These are phyloP conservation scores for Cryphonectria carpinicola DNA, from an alignment of 2,329 filamentous ascomycete species.

Conservation along the genomic window DNA sequence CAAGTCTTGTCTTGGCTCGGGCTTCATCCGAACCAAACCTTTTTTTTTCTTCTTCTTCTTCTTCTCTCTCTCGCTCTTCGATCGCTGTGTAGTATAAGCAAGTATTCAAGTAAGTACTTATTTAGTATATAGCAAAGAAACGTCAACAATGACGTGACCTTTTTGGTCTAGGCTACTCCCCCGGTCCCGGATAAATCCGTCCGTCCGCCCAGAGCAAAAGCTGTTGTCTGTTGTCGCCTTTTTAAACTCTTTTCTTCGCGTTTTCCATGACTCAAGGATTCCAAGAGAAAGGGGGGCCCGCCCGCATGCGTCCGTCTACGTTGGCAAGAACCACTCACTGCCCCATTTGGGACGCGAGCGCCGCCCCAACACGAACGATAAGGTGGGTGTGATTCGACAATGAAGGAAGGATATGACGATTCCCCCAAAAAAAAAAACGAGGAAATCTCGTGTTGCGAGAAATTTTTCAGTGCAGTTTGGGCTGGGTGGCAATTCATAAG, in stretches of 20 bases:
- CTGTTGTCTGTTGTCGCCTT: not conserved
- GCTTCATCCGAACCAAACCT: not conserved
- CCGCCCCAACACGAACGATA: not conserved
- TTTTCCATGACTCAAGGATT: not conserved
- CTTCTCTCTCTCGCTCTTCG: not conserved
- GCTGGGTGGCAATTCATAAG: not conserved
- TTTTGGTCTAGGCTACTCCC: not conserved
- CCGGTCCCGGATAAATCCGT: not conserved
- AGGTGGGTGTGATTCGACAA: not conserved
- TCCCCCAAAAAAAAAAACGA: too few species aligned
- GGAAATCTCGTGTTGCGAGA: not conserved
- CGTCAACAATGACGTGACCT: not conserved
- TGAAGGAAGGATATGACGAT: not conserved
- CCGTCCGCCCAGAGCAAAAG: not conserved
- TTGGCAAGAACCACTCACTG: not conserved
- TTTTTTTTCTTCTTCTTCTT: not conserved
- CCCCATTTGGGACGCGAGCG: not conserved
- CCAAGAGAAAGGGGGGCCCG: not conserved
- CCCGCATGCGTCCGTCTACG: conserved; percentile 5
- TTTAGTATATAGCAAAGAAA: not conserved
- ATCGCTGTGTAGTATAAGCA: too few species aligned
- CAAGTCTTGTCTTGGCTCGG: not conserved
- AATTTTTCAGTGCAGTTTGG: not conserved
- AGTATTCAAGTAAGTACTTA: not conserved
- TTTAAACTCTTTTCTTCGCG: not conserved